Conservation (phyloP, 2,329 filamentous ascomycete species). For the Aspergillus calidoustus region DNA sequence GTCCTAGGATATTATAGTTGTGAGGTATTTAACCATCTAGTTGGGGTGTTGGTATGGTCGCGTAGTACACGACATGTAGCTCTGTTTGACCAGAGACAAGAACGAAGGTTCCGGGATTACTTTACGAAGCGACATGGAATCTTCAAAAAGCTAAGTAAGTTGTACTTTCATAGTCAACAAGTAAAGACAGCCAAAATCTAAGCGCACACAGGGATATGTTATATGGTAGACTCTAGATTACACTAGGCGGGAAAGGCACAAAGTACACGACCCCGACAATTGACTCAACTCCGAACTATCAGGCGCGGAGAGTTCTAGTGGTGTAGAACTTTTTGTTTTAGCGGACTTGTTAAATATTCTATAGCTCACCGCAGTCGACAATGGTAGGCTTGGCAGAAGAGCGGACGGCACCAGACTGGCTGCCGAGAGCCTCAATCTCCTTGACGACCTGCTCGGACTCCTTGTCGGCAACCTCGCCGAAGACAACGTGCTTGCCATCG, state of each 20-base stretch:
- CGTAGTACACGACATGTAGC: too few species aligned
- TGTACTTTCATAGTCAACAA: background rate
- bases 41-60: too few species aligned
- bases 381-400: slow-evolving; percentile 61
- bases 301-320: background rate
- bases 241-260: slow-evolving; percentile 26
- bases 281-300: slow-evolving; percentile 10
- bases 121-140: too few species aligned
- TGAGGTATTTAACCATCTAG: background rate
- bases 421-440: slow-evolving; percentile 64
- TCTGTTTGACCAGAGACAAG: too few species aligned
- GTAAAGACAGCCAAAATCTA: background rate
- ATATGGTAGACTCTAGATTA: slow-evolving; percentile 36
- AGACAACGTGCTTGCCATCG: slow-evolving; percentile 72
- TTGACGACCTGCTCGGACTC: slow-evolving; percentile 60
- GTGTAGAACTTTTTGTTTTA: slow-evolving; percentile 1
- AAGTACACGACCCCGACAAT: slow-evolving; percentile 6
- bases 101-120: too few species aligned
- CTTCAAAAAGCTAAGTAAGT: too few species aligned
- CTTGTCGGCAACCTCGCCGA: slow-evolving; percentile 64
- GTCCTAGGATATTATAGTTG: background rate
- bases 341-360: slow-evolving; percentile 31
- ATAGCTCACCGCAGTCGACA: slow-evolving; percentile 53
- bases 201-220: background rate
- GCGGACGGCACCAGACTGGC: slow-evolving; percentile 56